Base-by-base conservation (phyloP, 176 grass and related monocot genomes). In the Rhynchospora breviuscula region DNA sequence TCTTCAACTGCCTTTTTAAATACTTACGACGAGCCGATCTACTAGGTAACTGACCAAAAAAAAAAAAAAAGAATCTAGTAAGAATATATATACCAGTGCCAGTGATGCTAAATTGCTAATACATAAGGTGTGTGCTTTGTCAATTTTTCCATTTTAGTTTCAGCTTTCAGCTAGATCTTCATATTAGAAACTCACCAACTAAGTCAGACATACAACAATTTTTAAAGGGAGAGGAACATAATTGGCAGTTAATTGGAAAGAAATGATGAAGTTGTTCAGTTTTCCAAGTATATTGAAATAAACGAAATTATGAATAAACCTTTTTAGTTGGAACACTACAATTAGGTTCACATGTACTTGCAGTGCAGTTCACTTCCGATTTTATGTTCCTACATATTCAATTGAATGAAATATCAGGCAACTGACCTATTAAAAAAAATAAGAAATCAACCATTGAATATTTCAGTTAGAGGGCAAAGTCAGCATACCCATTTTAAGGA, bases 361-460 rank as follows among this genome's bases (percentile, higher is more conserved):
- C 75, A 65, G 86, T 75, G 13, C 48, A 74, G 45, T 83, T 61
- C 81, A 80, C 86, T 69, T 88, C 83, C 35, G 78, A 79, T 90
- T 72, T 77, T 57, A 89, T 81, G 65, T 83, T 80, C 84, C 94
- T 94, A 86, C 43, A 79, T 83, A 83, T 73, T 66, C 26, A 92
- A 35, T 53, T 82, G 19, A 4, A 25, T 59, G 18, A 82, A 70
- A 31, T 31, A 66, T 66, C 63, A 66, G 63, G 13, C 63, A 66
- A n/a, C 31, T 43, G 40, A 46, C 15, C 43, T 9, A n/a, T 11
- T 47, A 71, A 19, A 46, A 69, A n/a, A 46, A 8, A 5, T 23
- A 64, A 29, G 22, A 59, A 59, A 59, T 23, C 21, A n/a, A 62
- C 59, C 19, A 23, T 7, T 59, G 18, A 14, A 59, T 62, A 5